Conservation (phyloP, 352 stramenopile species). For the Pythium monospermum region DNA sequence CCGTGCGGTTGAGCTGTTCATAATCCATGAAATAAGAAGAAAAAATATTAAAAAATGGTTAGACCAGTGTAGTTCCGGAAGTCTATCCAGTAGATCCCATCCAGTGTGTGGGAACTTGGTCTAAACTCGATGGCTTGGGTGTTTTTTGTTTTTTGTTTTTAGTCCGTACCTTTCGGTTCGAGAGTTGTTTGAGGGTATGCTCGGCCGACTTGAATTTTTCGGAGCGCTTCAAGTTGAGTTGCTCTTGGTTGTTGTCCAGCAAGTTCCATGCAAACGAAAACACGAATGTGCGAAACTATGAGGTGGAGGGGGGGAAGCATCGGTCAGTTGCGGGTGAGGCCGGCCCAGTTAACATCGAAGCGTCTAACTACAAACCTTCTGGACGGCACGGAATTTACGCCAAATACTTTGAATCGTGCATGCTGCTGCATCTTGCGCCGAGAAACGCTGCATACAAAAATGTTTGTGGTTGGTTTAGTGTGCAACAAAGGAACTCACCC, state of each 20-base stretch:
- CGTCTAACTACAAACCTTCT: conserved; percentile 42
- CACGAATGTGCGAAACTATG: conserved; percentile 70
- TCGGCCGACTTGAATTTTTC: conserved; percentile 83
- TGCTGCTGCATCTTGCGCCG: conserved; percentile 60
- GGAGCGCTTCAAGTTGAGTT: conserved; percentile 83
- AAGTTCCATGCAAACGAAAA: conserved; percentile 86
- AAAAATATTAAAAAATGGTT: neutral
- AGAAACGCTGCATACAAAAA: conserved; percentile 62
- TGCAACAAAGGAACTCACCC: too few species aligned
- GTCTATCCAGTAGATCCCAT: neutral
- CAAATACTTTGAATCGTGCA: conserved; percentile 75
- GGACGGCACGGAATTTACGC: conserved; percentile 58
- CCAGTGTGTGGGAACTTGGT: neutral
- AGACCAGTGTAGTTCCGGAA: neutral
- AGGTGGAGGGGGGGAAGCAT: neutral
- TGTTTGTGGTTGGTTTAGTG: too few species aligned
- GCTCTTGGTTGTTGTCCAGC: conserved; percentile 88
- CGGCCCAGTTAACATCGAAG: neutral
- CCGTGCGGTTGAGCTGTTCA: conserved; percentile 36
- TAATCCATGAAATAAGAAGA: neutral
- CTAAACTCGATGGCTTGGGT: too few species aligned
- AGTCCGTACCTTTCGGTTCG: conserved; percentile 50
- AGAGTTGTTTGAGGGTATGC: conserved; percentile 72
- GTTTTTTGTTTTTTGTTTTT: too few species aligned
- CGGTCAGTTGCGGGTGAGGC: neutral